phyloP scores from a whole-genome alignment of 306 rosid genomes.

The Herpetospermum pedunculosum region DNA sequence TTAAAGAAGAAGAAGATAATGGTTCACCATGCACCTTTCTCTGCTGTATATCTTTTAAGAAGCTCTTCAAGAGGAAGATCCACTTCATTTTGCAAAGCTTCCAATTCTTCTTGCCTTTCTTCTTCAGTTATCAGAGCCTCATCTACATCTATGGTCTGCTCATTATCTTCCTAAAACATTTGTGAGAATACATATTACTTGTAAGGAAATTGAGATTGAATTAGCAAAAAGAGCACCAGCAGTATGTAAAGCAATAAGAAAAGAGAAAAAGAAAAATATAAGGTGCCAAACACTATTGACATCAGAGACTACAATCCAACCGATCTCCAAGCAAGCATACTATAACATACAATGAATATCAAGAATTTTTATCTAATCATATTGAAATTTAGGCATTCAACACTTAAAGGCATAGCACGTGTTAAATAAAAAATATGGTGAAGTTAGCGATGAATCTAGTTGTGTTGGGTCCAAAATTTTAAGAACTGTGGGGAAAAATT shows the following conservation, averaged over 20 bases:
- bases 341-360: not conserved
- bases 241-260: not conserved
- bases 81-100: constrained; percentile 70
- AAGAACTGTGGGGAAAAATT: not conserved
- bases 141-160: constrained; percentile 76
- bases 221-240: not conserved
- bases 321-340: not conserved
- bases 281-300: not conserved
- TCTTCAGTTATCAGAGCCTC: constrained; percentile 73
- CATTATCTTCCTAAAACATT: constrained; percentile 87
- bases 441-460: not conserved
- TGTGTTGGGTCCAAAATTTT: not conserved
- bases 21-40: constrained; percentile 38
- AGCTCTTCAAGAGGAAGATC: constrained; percentile 92
- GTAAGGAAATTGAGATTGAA: not conserved
- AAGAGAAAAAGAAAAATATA: not conserved
- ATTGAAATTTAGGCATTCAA: not conserved
- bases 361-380: not conserved
- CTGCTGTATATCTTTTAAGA: constrained; percentile 54
- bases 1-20: not conserved
- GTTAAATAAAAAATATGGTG: not conserved
- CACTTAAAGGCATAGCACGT: not conserved
- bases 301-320: not conserved
- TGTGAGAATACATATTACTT: constrained; percentile 17
- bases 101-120: constrained; percentile 83